These are phyloP conservation scores for Colletotrichum kahawae DNA, from an alignment of 2,329 filamentous ascomycete species.

Conservation along the genomic window DNA sequence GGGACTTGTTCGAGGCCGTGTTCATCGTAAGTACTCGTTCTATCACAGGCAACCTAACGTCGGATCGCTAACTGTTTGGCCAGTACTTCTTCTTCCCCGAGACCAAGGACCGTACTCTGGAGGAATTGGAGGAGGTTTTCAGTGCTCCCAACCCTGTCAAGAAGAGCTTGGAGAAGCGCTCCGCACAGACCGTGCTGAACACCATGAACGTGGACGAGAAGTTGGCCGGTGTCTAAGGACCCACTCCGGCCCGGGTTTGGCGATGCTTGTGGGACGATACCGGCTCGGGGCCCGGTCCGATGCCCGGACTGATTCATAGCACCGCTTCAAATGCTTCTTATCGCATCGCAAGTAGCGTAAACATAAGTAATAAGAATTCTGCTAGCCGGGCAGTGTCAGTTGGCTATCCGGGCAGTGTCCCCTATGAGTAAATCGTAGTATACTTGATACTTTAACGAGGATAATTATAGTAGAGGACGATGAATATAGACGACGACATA, in stretches of 20 bases:
- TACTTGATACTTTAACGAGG: too few relatives aligned
- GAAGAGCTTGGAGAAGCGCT: constrained; percentile 44
- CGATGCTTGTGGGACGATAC: neutral
- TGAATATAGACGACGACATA: too few relatives aligned
- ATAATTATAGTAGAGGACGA: too few relatives aligned
- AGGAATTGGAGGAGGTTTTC: constrained; percentile 60
- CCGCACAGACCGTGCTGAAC: constrained; percentile 44
- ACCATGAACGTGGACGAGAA: constrained; percentile 18
- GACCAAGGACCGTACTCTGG: constrained; percentile 53
- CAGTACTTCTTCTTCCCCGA: constrained; percentile 55
- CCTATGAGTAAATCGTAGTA: too few relatives aligned
- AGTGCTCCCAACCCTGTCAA: constrained; percentile 48
- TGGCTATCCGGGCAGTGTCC: too few relatives aligned
- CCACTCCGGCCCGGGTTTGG: constrained; percentile 14
- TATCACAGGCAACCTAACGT: neutral
- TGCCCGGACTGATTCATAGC: neutral
- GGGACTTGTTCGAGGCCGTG: constrained; percentile 45
- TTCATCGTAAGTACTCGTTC: constrained; percentile 31
- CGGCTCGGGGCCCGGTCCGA: neutral
- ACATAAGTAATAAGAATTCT: neutral
- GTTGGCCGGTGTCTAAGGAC: constrained; percentile 35
- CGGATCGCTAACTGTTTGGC: neutral
- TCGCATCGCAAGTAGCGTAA: neutral
- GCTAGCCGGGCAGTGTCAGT: too few relatives aligned
- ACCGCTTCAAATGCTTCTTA: neutral